phyloP scores from a whole-genome alignment of 2,329 filamentous ascomycete genomes.

The Laburnicola sp. region DNA sequence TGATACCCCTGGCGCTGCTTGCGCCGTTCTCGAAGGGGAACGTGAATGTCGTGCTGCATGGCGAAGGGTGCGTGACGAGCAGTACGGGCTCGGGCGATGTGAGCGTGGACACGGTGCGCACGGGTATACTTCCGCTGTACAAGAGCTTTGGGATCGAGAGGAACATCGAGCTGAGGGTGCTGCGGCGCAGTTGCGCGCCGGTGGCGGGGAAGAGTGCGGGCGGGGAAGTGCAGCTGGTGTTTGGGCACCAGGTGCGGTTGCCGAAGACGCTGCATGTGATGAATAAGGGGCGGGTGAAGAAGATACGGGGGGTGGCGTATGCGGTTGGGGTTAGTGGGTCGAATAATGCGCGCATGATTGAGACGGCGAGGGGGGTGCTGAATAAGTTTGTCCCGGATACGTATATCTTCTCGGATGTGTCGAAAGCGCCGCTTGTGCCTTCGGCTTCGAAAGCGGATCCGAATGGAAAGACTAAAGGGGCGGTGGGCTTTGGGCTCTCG shows the following conservation, averaged over 20 bases:
- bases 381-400: conserved; percentile 84
- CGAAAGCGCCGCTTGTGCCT: conserved; percentile 62
- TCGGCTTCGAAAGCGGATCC: conserved; percentile 70
- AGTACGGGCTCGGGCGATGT: conserved; percentile 83
- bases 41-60: conserved; percentile 86
- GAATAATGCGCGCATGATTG: conserved; percentile 95
- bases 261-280: conserved; percentile 93
- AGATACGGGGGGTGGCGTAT: conserved; percentile 90
- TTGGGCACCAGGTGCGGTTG: conserved; percentile 88
- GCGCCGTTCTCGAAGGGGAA: conserved; percentile 91
- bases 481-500: conserved; percentile 88
- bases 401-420: conserved; percentile 77
- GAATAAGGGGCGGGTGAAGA: conserved; percentile 80
- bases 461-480: conserved; percentile 61
- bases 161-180: conserved; percentile 79
- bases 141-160: conserved; percentile 87
- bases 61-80: conserved; percentile 88
- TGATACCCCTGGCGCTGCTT: conserved; percentile 84
- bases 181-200: conserved; percentile 70
- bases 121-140: conserved; percentile 87
- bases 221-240: conserved; percentile 89
- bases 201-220: conserved; percentile 79
- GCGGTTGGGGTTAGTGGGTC: conserved; percentile 87
- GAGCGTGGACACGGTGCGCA: conserved; percentile 89
- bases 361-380: conserved; percentile 80